Evolutionary conservation across 257 asterid species (phyloP).

Genomic region (Primulina tabacum): DNA sequence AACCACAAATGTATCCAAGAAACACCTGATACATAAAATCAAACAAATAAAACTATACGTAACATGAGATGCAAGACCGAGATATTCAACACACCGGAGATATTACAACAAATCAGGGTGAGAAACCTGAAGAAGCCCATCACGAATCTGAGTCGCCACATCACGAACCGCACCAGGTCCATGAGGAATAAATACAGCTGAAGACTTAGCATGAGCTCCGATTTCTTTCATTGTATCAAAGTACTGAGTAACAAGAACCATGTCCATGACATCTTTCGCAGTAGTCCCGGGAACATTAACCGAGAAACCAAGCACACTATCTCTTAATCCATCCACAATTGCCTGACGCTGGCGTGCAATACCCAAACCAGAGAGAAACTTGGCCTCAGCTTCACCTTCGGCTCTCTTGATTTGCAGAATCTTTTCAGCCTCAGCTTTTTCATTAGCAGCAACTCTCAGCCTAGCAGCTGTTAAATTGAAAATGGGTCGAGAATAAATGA

Average conservation of each 20-base stretch:
- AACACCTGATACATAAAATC: neutral
- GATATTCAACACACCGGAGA: neutral
- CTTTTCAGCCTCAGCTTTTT: slow-evolving; percentile 59
- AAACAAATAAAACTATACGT: neutral
- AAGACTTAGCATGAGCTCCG: slow-evolving; percentile 52
- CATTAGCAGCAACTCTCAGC: slow-evolving; percentile 47
- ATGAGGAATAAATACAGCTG: slow-evolving; percentile 55
- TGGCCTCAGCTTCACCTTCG: slow-evolving; percentile 61
- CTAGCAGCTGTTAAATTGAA: slow-evolving; percentile 43
- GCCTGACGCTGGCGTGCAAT: slow-evolving; percentile 63
- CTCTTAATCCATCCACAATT: slow-evolving; percentile 53
- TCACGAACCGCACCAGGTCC: slow-evolving; percentile 61
- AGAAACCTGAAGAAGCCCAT: slow-evolving; percentile 46
- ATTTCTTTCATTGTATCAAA: slow-evolving; percentile 61
- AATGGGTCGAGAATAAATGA: neutral
- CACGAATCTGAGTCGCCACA: slow-evolving; percentile 47
- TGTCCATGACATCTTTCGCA: slow-evolving; percentile 54
- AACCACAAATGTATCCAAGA: neutral
- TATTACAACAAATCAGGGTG: neutral
- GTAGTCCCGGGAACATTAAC: slow-evolving; percentile 57
- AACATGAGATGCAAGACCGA: neutral
- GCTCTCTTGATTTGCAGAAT: slow-evolving; percentile 55
- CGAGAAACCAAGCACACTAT: slow-evolving; percentile 52
- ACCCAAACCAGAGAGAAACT: slow-evolving; percentile 54
- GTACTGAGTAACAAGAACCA: slow-evolving; percentile 59